Conservation (phyloP, 2,329 filamentous ascomycete genomes). For the Acrocalymma vagum region DNA sequence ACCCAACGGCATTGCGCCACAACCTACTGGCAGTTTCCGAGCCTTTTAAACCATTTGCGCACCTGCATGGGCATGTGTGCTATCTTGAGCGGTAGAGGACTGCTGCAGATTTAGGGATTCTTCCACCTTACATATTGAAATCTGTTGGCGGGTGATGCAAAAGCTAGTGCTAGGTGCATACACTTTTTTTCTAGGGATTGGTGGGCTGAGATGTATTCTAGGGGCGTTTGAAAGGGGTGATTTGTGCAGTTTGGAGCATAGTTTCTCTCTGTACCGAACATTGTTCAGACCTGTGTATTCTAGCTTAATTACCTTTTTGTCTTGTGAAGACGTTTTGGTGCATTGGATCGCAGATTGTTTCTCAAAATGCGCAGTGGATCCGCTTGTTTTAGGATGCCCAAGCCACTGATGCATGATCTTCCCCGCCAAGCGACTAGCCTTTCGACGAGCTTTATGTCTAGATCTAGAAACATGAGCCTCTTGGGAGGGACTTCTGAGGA, state of each 20-base stretch:
- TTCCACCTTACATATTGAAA: constrained; percentile 35
- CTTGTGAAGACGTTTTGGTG: constrained; percentile 7
- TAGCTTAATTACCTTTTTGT: constrained; percentile 24
- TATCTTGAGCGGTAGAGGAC: constrained; percentile 1
- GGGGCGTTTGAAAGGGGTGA: constrained; percentile 38
- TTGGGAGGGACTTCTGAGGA: constrained; percentile 8
- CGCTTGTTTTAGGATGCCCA: constrained; percentile 16
- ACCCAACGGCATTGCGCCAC: constrained; percentile 87
- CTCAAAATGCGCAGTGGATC: constrained; percentile 9
- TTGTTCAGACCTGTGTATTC: constrained; percentile 34
- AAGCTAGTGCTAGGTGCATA: constrained; percentile 27
- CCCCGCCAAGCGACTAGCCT: not conserved
- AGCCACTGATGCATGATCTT: constrained; percentile 9
- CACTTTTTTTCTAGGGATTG: constrained; percentile 17
- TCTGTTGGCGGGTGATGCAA: constrained; percentile 32
- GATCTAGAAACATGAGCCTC: not conserved
- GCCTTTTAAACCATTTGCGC: constrained; percentile 40
- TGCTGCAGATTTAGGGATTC: constrained; percentile 6
- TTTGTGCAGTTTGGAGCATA: constrained; percentile 20
- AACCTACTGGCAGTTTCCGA: constrained; percentile 74
- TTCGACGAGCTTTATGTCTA: not conserved
- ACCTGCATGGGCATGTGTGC: no score
- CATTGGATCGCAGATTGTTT: constrained; percentile 6
- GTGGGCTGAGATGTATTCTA: constrained; percentile 36
- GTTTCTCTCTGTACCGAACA: constrained; percentile 21